Base-by-base conservation (phyloP, 306 rosid genomes). In the Leucaena leucocephala region DNA sequence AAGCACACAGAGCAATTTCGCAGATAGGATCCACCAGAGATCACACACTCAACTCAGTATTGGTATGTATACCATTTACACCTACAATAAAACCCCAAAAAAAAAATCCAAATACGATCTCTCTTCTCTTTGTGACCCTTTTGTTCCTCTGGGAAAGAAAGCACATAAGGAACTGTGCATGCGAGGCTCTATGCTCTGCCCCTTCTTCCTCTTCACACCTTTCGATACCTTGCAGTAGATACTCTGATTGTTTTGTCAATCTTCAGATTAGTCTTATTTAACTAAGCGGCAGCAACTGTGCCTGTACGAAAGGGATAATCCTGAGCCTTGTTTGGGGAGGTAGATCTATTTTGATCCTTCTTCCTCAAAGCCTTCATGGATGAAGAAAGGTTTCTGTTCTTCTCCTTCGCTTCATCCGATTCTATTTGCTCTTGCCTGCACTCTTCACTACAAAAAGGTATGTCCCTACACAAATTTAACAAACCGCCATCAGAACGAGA, bases 371-470 rank as follows among this genome's bases (percentile, higher is more conserved):
- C 91, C 63, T 86, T 90, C 89, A 90, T 76, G 0, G 98, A 93
- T 39, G 94, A 88, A 38, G 93, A 83, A 38, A 86, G 81, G 22
- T 80, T 92, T 80, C 80, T 35, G 7, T 92, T 87, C 87, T 89
- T 94, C 88, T 92, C 98, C 16, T 87, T 86, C 0, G 86, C 84
- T 81, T 95, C 98, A 40, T 95, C 98, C 0, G 40, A 76, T 34
- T 91, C 96, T 22, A 95, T 95, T 72, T 95, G 98, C 61, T 91
- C 96, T n/a, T 74, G 84, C 63, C 98, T 88, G 71, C 98, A 95
- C 76, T 93, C 98, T 78, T 88, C 97, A 57, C 97, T 95, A 39
- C 98, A 95, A 81, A 95, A 95, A 15, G 98, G 98, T 1, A 90
- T 88, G 63, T 95, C 98, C 35, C 98, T 95, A 96, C 71, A 84